Evolutionary conservation across 345 rosid genomes (phyloP), one percentile per base, ranked within the genome.

Genomic region (Acer negundo): DNA sequence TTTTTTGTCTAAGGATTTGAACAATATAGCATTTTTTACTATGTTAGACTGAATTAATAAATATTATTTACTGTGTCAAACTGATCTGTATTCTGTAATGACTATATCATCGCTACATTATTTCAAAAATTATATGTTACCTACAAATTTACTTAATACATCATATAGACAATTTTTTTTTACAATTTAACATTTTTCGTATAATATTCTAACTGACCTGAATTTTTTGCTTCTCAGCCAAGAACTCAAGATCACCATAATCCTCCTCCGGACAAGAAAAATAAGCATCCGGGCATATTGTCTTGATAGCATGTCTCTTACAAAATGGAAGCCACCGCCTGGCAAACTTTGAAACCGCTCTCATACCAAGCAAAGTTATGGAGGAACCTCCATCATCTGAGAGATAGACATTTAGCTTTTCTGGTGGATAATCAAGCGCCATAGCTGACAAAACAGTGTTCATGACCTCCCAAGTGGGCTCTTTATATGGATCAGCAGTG

Each of bases 251-350:
- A n/a, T 59, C 63, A 10, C 23, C 24, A 44, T 22, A 7, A 17
- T 77, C 78, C 15, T 58, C 73, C 16, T 84, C 85, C 6, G 42
- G 58, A 53, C 46, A 46, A 40, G 74, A 58, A 69, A 86, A 82
- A 67, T 66, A 82, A 63, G 66, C 80, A 62, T 78, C 65, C 0
- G 85, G 87, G 66, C 82, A 69, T 35, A 75, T 76, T 6, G 53
- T 62, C 78, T 51, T 55, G 71, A 77, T 22, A 40, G 51, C 72
- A 28, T 31, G 73, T 77, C 24, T 80, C 70, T 53, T 79, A 49
- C 88, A 87, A 74, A 83, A 87, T 28, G 88, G 88, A 61, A 87
- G 67, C 90, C 90, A 87, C 23, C 12, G 13, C 73, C 76, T 78
- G 0, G 86, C 85, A 24, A 87, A 85, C 49, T 22, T 69, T 23